These are phyloP conservation scores for Ciborinia camelliae DNA, from an alignment of 2,329 filamentous ascomycete species.

Conservation along the genomic window DNA sequence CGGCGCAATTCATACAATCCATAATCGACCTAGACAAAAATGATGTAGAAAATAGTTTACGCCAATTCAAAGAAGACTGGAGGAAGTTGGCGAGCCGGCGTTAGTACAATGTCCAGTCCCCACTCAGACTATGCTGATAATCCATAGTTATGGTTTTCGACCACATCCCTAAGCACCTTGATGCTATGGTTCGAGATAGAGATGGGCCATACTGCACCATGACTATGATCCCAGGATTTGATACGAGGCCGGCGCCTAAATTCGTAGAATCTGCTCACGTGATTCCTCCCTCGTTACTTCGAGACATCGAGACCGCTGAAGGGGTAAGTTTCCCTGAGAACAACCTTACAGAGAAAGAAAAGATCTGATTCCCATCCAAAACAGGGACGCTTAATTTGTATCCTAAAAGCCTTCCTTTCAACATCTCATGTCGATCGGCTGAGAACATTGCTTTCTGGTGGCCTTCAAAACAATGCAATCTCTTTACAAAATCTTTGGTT, in stretches of 20 bases:
- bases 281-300: not conserved
- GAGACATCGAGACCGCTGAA: not conserved
- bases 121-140: not conserved
- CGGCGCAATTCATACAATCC: not conserved
- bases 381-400: not conserved
- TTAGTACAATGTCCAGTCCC: not conserved
- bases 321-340: not conserved
- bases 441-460: not conserved
- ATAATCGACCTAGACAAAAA: not conserved
- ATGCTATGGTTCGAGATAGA: not conserved
- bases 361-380: not conserved
- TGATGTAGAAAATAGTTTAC: not conserved
- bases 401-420: not conserved
- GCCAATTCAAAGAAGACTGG: not conserved
- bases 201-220: constrained; percentile 4
- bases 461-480: not conserved
- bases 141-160: not conserved
- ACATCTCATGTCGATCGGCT: not conserved
- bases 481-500: not conserved
- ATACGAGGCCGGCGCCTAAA: not conserved
- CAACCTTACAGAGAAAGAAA: not conserved
- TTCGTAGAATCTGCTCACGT: not conserved
- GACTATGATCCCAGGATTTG: not conserved
- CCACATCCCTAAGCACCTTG: not conserved
- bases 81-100: not conserved